Conservation (phyloP, 306 rosid species). For the Albizia julibrissin region DNA sequence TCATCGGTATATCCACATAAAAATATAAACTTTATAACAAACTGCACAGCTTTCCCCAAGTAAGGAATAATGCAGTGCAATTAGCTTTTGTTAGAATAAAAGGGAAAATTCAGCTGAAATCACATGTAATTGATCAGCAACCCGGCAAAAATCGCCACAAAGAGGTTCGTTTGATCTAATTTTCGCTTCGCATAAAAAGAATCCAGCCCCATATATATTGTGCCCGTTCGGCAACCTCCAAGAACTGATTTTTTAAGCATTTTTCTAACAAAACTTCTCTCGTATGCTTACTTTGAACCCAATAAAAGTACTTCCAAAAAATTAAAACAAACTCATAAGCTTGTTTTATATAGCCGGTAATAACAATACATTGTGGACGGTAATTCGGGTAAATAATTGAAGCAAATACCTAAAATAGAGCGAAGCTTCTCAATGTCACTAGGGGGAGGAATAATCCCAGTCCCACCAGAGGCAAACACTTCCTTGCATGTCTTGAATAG, state of each 20-base stretch:
- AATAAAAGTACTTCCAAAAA: no score
- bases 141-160: neutral
- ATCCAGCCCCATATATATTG: neutral
- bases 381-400: neutral
- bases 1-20: neutral
- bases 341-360: neutral
- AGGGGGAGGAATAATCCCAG: neutral
- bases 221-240: no score
- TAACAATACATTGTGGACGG: neutral
- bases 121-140: neutral
- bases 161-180: neutral
- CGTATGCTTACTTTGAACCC: no score
- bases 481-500: neutral
- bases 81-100: neutral
- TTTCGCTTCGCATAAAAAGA: neutral
- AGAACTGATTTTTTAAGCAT: no score
- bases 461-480: neutral
- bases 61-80: neutral
- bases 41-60: neutral
- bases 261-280: no score
- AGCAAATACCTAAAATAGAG: neutral
- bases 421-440: neutral
- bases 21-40: neutral
- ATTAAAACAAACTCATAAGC: no score
- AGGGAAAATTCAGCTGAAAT: neutral